Evolutionary conservation across 2,329 filamentous ascomycete species (phyloP), one percentile per base, ranked within the genome.

Genomic region (Pseudogymnoascus sp.): DNA sequence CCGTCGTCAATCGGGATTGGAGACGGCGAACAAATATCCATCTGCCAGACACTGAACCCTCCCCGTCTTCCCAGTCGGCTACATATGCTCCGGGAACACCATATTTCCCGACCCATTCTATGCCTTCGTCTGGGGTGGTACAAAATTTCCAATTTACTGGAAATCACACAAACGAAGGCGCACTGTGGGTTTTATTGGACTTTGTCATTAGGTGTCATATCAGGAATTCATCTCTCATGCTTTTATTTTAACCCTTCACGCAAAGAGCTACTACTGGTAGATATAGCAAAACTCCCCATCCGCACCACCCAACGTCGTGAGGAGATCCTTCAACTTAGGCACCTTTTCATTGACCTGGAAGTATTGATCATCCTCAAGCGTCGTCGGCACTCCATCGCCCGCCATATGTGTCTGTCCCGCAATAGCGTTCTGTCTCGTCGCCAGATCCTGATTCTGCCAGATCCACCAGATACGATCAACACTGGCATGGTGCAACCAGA

Each of bases 401-500:
- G 29, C 11, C 51, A 57, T 34, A 14, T 57, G 26, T 11, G 51
- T 57, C 51, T 57, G 51, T n/a, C 75, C 74, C 73, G 73, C 66
- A 42, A 73, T 68, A 29, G 66, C 67, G 34, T 68, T 66, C 37
- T 65, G 60, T 8, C 70, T 64, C 66, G 45, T 75, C 71, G 45
- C 71, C 70, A 71, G 75, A 67, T 80, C 75, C 21, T 78, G 74
- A 63, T 78, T 79, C 71, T 80, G 78, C 78, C 79, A 81, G 67
- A 81, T 77, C 69, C 77, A 80, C 70, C 78, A 80, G 57, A 78
- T 72, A 11, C 79, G 73, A 65, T 81, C 79, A 62, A 81, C 75
- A 66, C 78, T 74, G 0, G 71, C 77, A 63, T 81, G 79, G 65
- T 81, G 78, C 7, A 79, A 68, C 64, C 74, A 80, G 70, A 81